Evolutionary conservation across 495 filamentous ascomycete genomes (phyloP).

Genomic region (Penicillium cinerascens): DNA sequence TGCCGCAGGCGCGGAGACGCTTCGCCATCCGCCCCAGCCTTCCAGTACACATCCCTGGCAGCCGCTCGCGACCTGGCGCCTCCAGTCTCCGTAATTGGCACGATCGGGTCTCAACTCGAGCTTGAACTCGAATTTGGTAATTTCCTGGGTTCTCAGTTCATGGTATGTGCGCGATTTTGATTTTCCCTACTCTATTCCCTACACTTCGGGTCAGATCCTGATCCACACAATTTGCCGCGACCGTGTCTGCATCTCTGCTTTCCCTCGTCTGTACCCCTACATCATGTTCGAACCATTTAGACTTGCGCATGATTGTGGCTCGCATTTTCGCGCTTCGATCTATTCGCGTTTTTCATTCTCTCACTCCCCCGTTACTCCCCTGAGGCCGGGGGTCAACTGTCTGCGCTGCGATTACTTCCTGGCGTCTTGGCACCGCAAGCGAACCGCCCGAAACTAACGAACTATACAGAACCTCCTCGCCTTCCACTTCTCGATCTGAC

Average conservation of each 20-base stretch:
- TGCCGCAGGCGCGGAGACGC: neutral
- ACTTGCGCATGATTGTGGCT: neutral
- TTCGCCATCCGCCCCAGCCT: slow-evolving; percentile 15
- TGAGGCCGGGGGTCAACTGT: slow-evolving; percentile 11
- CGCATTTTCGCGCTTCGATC: neutral
- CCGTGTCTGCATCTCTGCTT: slow-evolving; percentile 21
- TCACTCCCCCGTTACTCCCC: slow-evolving; percentile 9
- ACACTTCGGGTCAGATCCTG: slow-evolving; percentile 25
- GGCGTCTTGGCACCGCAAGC: slow-evolving; percentile 44
- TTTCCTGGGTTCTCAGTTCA: neutral
- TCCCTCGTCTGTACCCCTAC: neutral
- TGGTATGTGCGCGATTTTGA: slow-evolving; percentile 18
- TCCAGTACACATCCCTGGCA: slow-evolving; percentile 41
- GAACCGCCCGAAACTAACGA: slow-evolving; percentile 32
- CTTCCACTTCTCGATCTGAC: slow-evolving; percentile 10
- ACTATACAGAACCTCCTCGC: slow-evolving; percentile 29
- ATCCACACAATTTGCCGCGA: slow-evolving; percentile 33
- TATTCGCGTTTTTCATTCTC: neutral
- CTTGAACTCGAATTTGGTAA: neutral
- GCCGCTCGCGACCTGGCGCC: slow-evolving; percentile 19
- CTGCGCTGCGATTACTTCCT: slow-evolving; percentile 33
- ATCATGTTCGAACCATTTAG: neutral
- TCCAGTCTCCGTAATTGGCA: neutral
- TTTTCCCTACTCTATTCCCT: slow-evolving; percentile 12
- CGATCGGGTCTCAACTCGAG: neutral